These are phyloP conservation scores for Colletotrichum sp. DNA, from an alignment of 2,329 filamentous ascomycete genomes.

Conservation along the genomic window DNA sequence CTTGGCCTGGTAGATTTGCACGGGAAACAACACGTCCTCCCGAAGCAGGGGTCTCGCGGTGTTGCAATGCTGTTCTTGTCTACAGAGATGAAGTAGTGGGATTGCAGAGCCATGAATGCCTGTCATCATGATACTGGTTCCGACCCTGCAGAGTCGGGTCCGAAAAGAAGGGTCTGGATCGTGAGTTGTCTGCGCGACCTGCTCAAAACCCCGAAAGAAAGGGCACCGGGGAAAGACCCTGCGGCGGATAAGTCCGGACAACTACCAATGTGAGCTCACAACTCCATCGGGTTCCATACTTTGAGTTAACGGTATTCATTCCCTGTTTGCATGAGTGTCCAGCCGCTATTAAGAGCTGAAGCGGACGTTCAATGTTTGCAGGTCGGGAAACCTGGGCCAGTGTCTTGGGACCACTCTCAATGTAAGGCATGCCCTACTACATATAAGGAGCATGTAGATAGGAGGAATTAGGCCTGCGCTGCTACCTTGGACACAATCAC, in stretches of 20 bases:
- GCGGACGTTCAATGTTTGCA: neutral
- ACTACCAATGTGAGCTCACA: neutral
- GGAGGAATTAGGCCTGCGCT: neutral
- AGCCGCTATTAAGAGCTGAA: neutral
- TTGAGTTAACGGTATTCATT: neutral
- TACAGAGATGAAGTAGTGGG: accelerated
- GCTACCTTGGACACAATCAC: neutral
- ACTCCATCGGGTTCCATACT: accelerated
- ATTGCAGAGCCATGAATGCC: neutral
- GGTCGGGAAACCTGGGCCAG: neutral
- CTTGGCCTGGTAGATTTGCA: neutral
- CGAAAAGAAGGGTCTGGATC: neutral
- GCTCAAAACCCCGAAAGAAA: neutral
- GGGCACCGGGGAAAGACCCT: neutral
- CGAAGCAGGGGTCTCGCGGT: neutral
- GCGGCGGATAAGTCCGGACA: neutral
- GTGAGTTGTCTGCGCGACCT: accelerated
- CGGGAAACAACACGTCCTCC: neutral
- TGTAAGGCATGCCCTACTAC: neutral
- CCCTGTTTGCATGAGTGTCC: neutral
- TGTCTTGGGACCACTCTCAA: neutral
- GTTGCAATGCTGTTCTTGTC: neutral
- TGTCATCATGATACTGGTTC: neutral
- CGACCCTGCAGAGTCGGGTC: neutral
- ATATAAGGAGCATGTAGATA: neutral